Base-by-base conservation (phyloP, 139 green algal genomes). In the Chlamydomonas sphaeroides region DNA sequence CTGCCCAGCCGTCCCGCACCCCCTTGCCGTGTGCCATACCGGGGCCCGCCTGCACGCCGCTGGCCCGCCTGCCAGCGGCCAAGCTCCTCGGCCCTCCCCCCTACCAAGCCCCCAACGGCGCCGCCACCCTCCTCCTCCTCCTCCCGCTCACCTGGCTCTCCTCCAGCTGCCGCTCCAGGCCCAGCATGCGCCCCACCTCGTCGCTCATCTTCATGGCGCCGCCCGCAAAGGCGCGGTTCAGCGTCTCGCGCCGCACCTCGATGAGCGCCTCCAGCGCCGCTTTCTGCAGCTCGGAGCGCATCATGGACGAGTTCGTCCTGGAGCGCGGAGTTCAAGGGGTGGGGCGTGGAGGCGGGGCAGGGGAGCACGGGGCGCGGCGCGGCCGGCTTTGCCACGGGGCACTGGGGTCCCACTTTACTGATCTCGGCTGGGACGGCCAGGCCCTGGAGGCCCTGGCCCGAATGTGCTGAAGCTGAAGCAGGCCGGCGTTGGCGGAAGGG, bases 161-260 rank as follows among this genome's bases (percentile, higher is more conserved):
- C 53, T 89, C 79, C 56, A 89, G 51, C 72, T 86, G 72, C 32
- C 56, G 28, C 79, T 89, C 85, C 42, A 89, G 79, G 28, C 70
- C 42, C 42, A 89, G 68, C 57, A 81, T 84, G 49, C 84, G 78
- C 48, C 45, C 45, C 35, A 88, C 65, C 41, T 86, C 70, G 42
- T 74, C 71, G 7, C 21, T 81, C 72, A 80, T 80, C 72, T 68
- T 68, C 72, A 80, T 80, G 72, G 35, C 57, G 56, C 72, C 72
- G 36, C 21, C 26, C 15, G 57, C 62, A 33, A 82, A 76, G 15
- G 72, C 72, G 30, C 84, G 84, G 4, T 79, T 70, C 30, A 89
- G 78, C 62, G 76, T 85, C 72, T 89, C 84, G 20, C 81, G 41
- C 1, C 56, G 69, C 65, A 89, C 85, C 79, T 89, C 85, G 28